Conservation (phyloP, 2,329 filamentous ascomycete genomes). For the Xylariaceae sp. region DNA sequence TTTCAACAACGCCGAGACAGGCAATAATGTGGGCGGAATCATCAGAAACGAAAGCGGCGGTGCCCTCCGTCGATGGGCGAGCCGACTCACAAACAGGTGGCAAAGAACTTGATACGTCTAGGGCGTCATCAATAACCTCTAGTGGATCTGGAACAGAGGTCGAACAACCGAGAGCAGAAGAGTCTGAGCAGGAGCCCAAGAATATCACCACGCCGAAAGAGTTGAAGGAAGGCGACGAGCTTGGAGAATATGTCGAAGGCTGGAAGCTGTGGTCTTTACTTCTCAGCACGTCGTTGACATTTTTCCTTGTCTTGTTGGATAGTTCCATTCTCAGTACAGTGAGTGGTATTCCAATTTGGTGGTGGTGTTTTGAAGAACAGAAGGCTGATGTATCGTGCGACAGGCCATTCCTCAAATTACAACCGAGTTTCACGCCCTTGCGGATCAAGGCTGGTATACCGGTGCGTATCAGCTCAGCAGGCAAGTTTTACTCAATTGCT, state of each 20-base stretch:
- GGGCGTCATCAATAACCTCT: not conserved
- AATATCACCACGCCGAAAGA: slow-evolving; percentile 2
- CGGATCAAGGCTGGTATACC: slow-evolving; percentile 57
- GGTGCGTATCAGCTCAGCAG: slow-evolving; percentile 47
- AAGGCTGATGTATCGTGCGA: not conserved
- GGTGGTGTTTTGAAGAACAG: not conserved
- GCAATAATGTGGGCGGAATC: slow-evolving; percentile 1
- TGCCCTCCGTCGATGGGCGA: too few species aligned
- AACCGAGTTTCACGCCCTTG: slow-evolving; percentile 46
- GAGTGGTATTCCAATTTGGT: slow-evolving; percentile 10
- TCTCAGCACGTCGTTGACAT: slow-evolving; percentile 34
- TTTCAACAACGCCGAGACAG: not conserved
- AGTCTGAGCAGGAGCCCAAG: not conserved
- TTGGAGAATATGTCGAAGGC: slow-evolving; percentile 26
- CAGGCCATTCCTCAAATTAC: slow-evolving; percentile 50
- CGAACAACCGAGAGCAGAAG: not conserved
- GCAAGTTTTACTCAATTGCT: slow-evolving; percentile 24
- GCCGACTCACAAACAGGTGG: not conserved
- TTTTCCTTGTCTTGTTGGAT: slow-evolving; percentile 49
- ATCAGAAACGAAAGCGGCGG: not conserved
- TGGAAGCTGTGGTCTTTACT: slow-evolving; percentile 27
- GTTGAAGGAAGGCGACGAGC: slow-evolving; percentile 18
- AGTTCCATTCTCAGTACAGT: slow-evolving; percentile 53
- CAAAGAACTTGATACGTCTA: not conserved
- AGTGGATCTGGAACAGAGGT: not conserved